A percentile compares a stretch with the other conserved stretches of the same genome.
Conservation (phyloP, 2,329 filamentous ascomycete species). For the Botrytis deweyae region DNA sequence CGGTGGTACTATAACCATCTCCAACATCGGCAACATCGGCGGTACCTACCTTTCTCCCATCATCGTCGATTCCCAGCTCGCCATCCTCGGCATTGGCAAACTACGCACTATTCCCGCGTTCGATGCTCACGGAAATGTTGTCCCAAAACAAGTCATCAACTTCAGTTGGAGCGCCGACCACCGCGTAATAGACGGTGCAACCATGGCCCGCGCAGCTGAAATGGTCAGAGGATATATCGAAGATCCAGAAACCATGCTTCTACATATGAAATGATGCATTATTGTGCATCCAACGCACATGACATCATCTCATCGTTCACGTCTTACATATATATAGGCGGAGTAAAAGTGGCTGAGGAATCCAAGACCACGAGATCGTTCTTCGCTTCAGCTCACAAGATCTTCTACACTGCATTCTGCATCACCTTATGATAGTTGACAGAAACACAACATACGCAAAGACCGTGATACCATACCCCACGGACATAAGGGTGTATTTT, state of each 20-base stretch:
- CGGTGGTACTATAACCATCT: slow-evolving; percentile 91
- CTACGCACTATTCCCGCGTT: slow-evolving; percentile 82
- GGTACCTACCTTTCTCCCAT: slow-evolving; percentile 90
- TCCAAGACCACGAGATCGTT: slow-evolving; percentile 6
- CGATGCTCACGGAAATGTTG: slow-evolving; percentile 51
- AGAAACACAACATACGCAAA: slow-evolving; percentile 2
- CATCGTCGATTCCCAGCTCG: slow-evolving; percentile 86
- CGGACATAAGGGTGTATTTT: background rate
- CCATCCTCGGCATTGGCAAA: slow-evolving; percentile 85
- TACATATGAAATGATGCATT: slow-evolving; percentile 67
- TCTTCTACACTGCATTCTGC: background rate
- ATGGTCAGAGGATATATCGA: slow-evolving; percentile 76
- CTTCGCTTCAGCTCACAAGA: slow-evolving; percentile 10
- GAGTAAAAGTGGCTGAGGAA: background rate
- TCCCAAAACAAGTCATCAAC: slow-evolving; percentile 77
- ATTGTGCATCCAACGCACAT: background rate
- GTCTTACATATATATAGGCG: background rate
- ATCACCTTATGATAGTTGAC: background rate
- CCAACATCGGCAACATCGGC: slow-evolving; percentile 93
- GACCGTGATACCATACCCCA: background rate
- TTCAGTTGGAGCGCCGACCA: slow-evolving; percentile 98
- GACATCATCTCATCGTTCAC: background rate
- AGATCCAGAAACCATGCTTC: slow-evolving; percentile 81
- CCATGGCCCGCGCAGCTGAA: slow-evolving; percentile 87
- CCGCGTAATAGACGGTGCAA: slow-evolving; percentile 89